Percentiles rank a stretch among this genome's conserved stretches.
Conservation (phyloP, 2,329 filamentous ascomycete genomes). For the Tricladium varicosporioides region DNA sequence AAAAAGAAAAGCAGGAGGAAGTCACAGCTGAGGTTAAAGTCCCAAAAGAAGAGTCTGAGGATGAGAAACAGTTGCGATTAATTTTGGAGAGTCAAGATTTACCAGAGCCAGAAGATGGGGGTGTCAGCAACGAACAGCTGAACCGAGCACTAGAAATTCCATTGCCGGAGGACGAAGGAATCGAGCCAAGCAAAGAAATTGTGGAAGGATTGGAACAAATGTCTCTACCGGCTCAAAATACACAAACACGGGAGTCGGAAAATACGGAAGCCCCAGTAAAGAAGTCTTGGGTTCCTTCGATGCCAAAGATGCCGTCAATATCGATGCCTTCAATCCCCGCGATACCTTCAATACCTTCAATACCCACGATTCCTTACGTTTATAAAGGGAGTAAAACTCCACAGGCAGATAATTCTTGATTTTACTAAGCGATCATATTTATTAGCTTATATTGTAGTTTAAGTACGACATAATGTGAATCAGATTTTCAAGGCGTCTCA, state of each 20-base stretch:
- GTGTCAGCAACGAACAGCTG: constrained; percentile 21
- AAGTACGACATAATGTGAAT: too few relatives aligned
- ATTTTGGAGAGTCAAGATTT: constrained; percentile 21
- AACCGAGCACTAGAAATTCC: constrained; percentile 18
- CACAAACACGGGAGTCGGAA: too few relatives aligned
- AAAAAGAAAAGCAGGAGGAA: constrained; percentile 7
- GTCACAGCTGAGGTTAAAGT: constrained; percentile 8
- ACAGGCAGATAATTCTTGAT: not conserved
- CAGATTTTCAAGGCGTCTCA: too few relatives aligned
- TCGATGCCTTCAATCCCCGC: constrained; percentile 3
- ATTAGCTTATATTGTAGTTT: too few relatives aligned
- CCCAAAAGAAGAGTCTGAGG: constrained; percentile 7
- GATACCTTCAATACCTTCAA: not conserved
- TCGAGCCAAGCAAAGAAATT: not conserved
- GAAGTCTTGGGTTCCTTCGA: not conserved
- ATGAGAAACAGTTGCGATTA: constrained; percentile 26
- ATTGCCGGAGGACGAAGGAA: constrained; percentile 2
- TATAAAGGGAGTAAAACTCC: not conserved
- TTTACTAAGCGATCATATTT: too few relatives aligned
- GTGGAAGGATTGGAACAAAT: too few relatives aligned
- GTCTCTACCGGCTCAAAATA: not conserved
- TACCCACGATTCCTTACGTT: not conserved
- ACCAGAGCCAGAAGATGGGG: constrained; percentile 23
- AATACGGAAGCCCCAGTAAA: too few relatives aligned
- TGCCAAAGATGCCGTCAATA: not conserved